Evolutionary conservation across 345 rosid species (phyloP).

Genomic region (Lagerstroemia speciosa): DNA sequence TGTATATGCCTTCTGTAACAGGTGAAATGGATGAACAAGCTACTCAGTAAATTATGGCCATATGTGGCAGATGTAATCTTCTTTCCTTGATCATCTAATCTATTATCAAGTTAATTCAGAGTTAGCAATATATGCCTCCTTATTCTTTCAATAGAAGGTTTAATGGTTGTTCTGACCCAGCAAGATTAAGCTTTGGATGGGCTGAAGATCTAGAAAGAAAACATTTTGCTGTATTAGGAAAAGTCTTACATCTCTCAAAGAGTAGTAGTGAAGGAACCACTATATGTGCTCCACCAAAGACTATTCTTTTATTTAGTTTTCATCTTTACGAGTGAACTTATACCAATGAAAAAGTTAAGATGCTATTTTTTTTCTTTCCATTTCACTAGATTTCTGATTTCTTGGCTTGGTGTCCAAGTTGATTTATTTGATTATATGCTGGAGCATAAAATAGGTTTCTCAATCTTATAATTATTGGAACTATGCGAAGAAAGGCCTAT

Average conservation of each 20-base stretch:
- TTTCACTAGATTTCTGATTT: neutral
- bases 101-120: constrained; percentile 8
- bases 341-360: neutral
- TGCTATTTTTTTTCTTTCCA: neutral
- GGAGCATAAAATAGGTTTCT: neutral
- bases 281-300: neutral
- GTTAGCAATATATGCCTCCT: neutral
- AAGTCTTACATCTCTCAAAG: neutral
- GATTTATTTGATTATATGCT: neutral
- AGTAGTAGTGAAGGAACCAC: neutral
- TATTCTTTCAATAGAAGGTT: neutral
- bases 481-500: neutral
- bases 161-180: neutral
- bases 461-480: neutral
- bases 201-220: neutral
- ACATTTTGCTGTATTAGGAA: neutral
- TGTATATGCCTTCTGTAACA: constrained; percentile 23
- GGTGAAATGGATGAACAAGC: constrained; percentile 99
- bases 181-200: neutral
- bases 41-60: constrained; percentile 91
- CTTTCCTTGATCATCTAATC: constrained; percentile 12
- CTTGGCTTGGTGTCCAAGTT: neutral
- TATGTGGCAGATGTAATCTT: constrained; percentile 79
- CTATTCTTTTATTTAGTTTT: neutral
- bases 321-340: neutral